Evolutionary conservation across 768 basidiomycete genomes (phyloP).

Genomic region (Amylocystis lapponica): DNA sequence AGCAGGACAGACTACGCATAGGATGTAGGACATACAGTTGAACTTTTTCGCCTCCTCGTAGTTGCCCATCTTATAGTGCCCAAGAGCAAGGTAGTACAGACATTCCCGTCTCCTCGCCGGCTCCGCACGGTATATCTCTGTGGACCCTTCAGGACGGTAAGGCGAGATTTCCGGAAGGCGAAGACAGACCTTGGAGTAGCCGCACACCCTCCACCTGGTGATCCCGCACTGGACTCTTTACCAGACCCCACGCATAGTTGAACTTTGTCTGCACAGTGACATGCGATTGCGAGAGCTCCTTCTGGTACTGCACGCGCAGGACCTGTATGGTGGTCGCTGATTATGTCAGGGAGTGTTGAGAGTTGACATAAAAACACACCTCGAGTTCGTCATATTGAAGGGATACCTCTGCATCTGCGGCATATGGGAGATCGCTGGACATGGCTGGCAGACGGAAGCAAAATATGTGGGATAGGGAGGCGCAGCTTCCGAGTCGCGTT

Average conservation of each 20-base stretch:
- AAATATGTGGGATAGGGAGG: too few relatives aligned
- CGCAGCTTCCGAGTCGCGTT: too few relatives aligned
- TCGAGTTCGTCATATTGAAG: slow-evolving; percentile 87
- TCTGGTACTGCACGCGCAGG: slow-evolving; percentile 80
- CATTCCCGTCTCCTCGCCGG: slow-evolving; percentile 88
- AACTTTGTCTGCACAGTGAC: slow-evolving; percentile 94
- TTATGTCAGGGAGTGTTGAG: neutral
- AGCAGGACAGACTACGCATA: neutral
- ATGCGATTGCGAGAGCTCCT: slow-evolving; percentile 77
- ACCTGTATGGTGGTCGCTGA: slow-evolving; percentile 46
- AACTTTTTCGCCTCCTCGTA: slow-evolving; percentile 90
- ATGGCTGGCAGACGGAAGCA: too few relatives aligned
- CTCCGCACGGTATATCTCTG: slow-evolving; percentile 90
- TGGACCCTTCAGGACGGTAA: neutral
- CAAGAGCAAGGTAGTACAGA: slow-evolving; percentile 92
- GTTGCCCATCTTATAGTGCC: slow-evolving; percentile 95
- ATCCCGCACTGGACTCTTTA: slow-evolving; percentile 81
- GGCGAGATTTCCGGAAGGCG: neutral
- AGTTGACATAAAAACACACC: slow-evolving; percentile 34
- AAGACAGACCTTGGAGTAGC: slow-evolving; percentile 71
- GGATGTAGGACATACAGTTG: slow-evolving; percentile 65
- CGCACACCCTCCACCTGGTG: slow-evolving; percentile 92
- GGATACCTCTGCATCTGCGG: slow-evolving; percentile 89
- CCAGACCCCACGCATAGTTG: slow-evolving; percentile 95
- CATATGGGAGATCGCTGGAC: slow-evolving; percentile 88